Evolutionary conservation across 202 grass and related monocot genomes (phyloP).

Genomic region (Panicum hallii): DNA sequence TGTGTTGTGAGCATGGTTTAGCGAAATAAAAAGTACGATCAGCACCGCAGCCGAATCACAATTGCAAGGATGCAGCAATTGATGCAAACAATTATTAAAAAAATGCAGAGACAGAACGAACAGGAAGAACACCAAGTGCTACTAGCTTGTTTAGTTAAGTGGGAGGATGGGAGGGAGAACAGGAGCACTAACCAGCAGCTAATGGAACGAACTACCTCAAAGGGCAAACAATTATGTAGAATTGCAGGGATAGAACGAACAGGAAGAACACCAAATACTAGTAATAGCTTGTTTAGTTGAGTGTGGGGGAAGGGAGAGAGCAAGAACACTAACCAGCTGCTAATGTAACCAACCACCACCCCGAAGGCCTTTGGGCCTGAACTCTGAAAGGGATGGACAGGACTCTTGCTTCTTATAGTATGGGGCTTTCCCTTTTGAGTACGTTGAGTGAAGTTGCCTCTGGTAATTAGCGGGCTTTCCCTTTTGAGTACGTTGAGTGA

Average conservation of each 20-base stretch:
- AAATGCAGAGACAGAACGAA: neutral
- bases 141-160: neutral
- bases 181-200: neutral
- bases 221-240: neutral
- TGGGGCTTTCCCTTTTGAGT: no score
- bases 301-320: neutral
- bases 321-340: neutral
- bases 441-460: no score
- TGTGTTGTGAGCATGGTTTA: neutral
- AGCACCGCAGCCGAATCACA: neutral
- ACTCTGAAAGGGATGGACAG: no score
- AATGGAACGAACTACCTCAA: neutral
- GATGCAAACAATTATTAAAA: neutral
- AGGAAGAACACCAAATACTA: neutral
- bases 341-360: neutral
- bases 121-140: neutral
- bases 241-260: neutral
- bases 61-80: neutral
- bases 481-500: no score
- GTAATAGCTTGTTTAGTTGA: neutral
- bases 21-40: no score
- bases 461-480: no score
- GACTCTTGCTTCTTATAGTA: no score
- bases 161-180: neutral
- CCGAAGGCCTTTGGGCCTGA: no score